phyloP scores from a whole-genome alignment of 1,284 basidiomycete species.

The Cutaneotrichosporon dermatis region DNA sequence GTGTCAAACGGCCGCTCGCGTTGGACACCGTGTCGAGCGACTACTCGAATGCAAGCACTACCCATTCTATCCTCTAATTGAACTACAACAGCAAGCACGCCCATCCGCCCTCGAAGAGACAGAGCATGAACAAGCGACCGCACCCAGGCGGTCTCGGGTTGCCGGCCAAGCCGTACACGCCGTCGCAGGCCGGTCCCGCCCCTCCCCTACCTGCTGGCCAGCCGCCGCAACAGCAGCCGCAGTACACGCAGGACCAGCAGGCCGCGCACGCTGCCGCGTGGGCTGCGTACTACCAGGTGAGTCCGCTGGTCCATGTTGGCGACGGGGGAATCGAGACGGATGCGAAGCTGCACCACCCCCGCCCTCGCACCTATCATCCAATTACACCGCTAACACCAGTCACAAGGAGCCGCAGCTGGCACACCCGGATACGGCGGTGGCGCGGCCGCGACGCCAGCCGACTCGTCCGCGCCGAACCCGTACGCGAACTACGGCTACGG shows the following conservation, averaged over 20 bases:
- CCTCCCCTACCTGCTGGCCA: constrained; percentile 45
- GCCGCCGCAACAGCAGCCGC: constrained; percentile 48
- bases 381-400: background rate
- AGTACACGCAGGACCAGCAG: constrained; percentile 23
- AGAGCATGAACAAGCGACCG: constrained; percentile 35
- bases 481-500: constrained; percentile 48
- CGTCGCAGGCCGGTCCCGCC: constrained; percentile 54
- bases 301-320: constrained; percentile 1
- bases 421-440: constrained; percentile 13
- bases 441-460: constrained; percentile 13
- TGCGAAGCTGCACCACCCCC: too few species aligned
- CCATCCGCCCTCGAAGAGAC: background rate
- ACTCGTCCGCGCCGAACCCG: constrained; percentile 27
- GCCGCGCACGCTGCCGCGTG: constrained; percentile 44
- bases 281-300: constrained; percentile 47
- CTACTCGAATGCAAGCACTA: too few species aligned
- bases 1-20: too few species aligned
- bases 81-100: too few species aligned
- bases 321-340: too few species aligned
- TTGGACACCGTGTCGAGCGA: too few species aligned
- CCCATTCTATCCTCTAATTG: too few species aligned
- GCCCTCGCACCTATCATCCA: too few species aligned
- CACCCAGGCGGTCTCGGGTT: constrained; percentile 24
- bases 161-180: constrained; percentile 32
- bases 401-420: constrained; percentile 6